These are phyloP conservation scores for Cryptococcus amylolentus DNA, from an alignment of 1,284 basidiomycete genomes.

Conservation along the genomic window DNA sequence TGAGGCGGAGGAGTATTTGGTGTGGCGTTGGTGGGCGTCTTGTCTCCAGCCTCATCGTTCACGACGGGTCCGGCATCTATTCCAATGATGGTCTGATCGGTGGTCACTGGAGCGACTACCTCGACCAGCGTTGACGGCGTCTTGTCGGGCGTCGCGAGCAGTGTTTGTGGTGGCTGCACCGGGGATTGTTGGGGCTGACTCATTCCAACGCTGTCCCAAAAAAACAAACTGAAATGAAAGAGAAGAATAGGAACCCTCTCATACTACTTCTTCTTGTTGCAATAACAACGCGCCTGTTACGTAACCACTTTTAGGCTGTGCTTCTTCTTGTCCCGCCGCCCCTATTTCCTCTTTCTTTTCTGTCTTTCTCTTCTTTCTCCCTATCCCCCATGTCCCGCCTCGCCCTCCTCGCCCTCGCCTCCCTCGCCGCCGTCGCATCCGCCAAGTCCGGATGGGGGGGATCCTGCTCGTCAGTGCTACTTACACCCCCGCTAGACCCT, in stretches of 20 bases:
- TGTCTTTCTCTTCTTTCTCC: neutral
- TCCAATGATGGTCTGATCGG: no score
- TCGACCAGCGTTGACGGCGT: no score
- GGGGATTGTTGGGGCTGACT: neutral
- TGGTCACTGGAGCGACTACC: no score
- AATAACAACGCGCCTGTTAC: neutral
- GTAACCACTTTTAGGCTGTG: neutral
- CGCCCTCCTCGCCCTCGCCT: neutral
- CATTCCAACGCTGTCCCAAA: neutral
- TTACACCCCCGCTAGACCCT: neutral
- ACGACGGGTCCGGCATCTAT: neutral
- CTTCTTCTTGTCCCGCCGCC: neutral
- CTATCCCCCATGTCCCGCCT: neutral
- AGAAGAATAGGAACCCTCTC: neutral
- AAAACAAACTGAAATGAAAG: neutral
- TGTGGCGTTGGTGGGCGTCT: neutral
- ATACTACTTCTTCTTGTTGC: no score
- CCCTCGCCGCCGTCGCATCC: neutral
- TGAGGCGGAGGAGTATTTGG: neutral
- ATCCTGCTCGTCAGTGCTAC: slow-evolving; percentile 31
- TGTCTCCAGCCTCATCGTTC: neutral
- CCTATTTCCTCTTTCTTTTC: neutral
- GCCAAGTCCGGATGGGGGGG: slow-evolving; percentile 24
- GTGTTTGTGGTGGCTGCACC: neutral
- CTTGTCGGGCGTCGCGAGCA: neutral